Evolutionary conservation across 2,329 filamentous ascomycete species (phyloP), one percentile per base, ranked within the genome.

Genomic region (Exserohilum rostratum): DNA sequence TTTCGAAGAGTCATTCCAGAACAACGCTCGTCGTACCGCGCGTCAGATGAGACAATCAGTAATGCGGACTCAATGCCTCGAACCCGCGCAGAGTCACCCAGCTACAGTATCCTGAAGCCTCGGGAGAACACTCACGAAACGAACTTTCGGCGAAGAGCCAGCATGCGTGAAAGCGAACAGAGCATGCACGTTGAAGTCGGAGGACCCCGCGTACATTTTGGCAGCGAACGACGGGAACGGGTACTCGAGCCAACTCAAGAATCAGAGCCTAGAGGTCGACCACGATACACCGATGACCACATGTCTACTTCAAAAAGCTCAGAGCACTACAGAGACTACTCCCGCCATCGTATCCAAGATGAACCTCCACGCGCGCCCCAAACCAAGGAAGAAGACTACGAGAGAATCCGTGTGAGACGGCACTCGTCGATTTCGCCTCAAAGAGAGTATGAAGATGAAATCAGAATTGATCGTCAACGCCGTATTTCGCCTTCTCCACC

Each of bases 151-250:
- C 57, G 60, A n/a, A 56, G 54, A n/a, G 53, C 46, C 15, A 54
- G 37, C 12, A 53, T 66, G 53, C 60, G 60, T 18, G 57, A 61
- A 5, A 73, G 65, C 31, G 57, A 63, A 4, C 66, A 70, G 18
- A 71, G 68, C 48, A 69, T 60, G 18, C 50, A 54, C 13, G 70
- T 70, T n/a, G 69, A 73, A 55, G 50, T 71, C 2, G 71, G 65
- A 18, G 65, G 64, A 1, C 63, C 65, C 15, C 62, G 62, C 37
- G 72, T 75, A 13, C 70, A 68, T 15, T 75, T 74, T 39, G 59
- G 50, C 25, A 25, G 60, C n/a, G 57, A 65, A 17, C 37, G 50
- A 31, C 45, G 37, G 34, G 45, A 53, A 20, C 50, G 51, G 2
- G 42, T 37, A 34, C 37, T 18, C n/a, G 40, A 17, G 3, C 18